Evolutionary conservation across 768 basidiomycete species (phyloP), one percentile per base, ranked within the genome.

Genomic region (Dendrothele bispora): DNA sequence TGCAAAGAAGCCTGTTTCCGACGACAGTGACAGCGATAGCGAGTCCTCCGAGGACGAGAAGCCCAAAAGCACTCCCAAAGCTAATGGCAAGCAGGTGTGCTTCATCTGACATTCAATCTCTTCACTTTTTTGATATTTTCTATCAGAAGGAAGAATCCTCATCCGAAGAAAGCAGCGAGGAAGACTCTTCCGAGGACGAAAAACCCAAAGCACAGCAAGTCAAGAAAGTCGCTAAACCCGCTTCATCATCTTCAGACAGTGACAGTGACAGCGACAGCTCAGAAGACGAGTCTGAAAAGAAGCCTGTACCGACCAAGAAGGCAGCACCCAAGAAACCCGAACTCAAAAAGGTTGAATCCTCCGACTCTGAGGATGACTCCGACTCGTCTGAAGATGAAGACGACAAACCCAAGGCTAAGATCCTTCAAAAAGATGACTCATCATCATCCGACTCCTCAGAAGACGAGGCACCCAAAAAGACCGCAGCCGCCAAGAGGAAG

Each of bases 121-220:
- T 10, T 10, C n/a, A 32, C 30, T 32, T 10, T 10, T n/a, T 32
- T 10, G n/a, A 32, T n/a, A n/a, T n/a, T 29, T 32, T 44, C 35
- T 43, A 38, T 42, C 26, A 37, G 14, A 49, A 56, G 49, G 42
- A 36, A 15, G 52, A 66, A 24, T 58, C 53, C n/a, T 71, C 70
- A 15, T 68, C 74, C 24, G 70, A 75, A 39, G 75, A 76, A 40
- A 76, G 73, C 51, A 69, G 66, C 47, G 73, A 78, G 50, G 66
- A 64, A 43, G 68, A 69, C 12, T 72, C 71, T 15, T 63, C 68
- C 18, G 72, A 80, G 54, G 81, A 81, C 32, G 80, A 83, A 59
- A 78, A 79, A 57, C 72, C 79, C 50, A 82, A 83, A 61, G 74
- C 75, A 30, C 67, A 71, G 7, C 77, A 77, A 57, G 68, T 78